These are phyloP conservation scores for Apiotrichum porosum DNA, from an alignment of 1,284 basidiomycete species.

Conservation along the genomic window DNA sequence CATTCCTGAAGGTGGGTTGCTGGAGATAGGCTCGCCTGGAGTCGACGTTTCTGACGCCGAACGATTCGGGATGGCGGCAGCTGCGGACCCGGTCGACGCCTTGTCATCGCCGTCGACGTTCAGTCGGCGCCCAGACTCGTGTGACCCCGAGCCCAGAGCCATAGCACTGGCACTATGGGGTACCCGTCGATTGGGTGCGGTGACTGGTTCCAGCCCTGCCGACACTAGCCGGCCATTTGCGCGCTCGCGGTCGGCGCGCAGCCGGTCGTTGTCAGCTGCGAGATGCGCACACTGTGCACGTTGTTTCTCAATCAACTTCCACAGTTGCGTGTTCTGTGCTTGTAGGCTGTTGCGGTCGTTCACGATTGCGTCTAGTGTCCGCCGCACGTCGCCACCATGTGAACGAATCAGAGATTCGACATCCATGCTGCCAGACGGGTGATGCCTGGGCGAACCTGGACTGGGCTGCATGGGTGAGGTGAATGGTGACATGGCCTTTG, in stretches of 20 bases:
- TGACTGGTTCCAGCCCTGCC: conserved; percentile 33
- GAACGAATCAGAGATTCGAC: conserved; percentile 29
- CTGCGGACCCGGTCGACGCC: too few relatives aligned
- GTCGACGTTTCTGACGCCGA: background rate
- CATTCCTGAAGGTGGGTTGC: conserved; percentile 5
- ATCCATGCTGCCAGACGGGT: conserved; percentile 23
- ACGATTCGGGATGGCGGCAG: too few relatives aligned
- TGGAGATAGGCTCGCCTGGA: background rate
- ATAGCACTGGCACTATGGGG: conserved; percentile 35
- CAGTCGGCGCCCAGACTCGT: too few relatives aligned
- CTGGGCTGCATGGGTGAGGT: conserved; percentile 7
- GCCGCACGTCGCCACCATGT: conserved; percentile 49
- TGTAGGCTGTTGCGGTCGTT: conserved; percentile 71
- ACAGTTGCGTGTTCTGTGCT: conserved; percentile 77
- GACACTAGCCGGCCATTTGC: conserved; percentile 31
- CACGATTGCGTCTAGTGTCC: conserved; percentile 67
- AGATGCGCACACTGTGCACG: conserved; percentile 37
- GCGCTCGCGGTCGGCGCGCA: conserved; percentile 69
- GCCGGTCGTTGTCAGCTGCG: conserved; percentile 56
- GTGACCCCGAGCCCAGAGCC: conserved; percentile 17
- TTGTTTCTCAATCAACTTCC: conserved; percentile 89
- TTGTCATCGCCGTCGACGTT: too few relatives aligned
- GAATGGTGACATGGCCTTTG: background rate
- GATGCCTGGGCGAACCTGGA: conserved; percentile 24
- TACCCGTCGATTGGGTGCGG: conserved; percentile 19